A percentile compares a stretch with the other conserved stretches of the same genome.
These are phyloP conservation scores for Endotrypanum monterogeii DNA, from an alignment of 208 protist species.

Conservation along the genomic window DNA sequence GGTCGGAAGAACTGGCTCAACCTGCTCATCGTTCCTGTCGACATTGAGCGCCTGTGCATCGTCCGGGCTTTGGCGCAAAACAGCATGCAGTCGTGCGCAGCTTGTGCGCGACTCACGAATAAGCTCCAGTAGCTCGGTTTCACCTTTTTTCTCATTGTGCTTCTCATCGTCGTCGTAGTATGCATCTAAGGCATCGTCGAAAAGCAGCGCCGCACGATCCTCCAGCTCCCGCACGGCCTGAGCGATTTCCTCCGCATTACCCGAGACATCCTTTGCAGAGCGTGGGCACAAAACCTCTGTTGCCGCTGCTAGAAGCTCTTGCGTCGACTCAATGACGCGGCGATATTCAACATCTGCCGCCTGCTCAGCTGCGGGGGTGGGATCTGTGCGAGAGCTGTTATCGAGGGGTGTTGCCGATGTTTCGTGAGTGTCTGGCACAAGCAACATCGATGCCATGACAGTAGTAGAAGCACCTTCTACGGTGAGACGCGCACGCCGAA, in stretches of 20 bases:
- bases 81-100: conserved; percentile 2
- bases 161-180: conserved; percentile 15
- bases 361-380: not conserved
- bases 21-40: not conserved
- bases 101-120: conserved; percentile 24
- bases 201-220: conserved; percentile 12
- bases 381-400: not conserved
- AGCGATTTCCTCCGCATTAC: not conserved
- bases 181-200: conserved; percentile 19
- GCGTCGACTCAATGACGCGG: conserved; percentile 13
- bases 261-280: not conserved
- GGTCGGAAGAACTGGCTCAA: not conserved
- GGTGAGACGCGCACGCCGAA: conserved; percentile 17
- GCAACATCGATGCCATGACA: conserved; percentile 16
- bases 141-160: conserved; percentile 23
- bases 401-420: not conserved
- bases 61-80: not conserved
- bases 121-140: conserved; percentile 33
- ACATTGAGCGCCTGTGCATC: not conserved
- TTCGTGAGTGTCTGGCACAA: not conserved
- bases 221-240: conserved; percentile 20
- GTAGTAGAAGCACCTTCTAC: conserved; percentile 12
- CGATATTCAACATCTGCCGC: conserved; percentile 5
- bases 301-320: conserved; percentile 20
- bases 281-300: not conserved